Evolutionary conservation across 2,329 filamentous ascomycete genomes (phyloP), one percentile per base, ranked within the genome.

Genomic region (Xylariaceae sp.): DNA sequence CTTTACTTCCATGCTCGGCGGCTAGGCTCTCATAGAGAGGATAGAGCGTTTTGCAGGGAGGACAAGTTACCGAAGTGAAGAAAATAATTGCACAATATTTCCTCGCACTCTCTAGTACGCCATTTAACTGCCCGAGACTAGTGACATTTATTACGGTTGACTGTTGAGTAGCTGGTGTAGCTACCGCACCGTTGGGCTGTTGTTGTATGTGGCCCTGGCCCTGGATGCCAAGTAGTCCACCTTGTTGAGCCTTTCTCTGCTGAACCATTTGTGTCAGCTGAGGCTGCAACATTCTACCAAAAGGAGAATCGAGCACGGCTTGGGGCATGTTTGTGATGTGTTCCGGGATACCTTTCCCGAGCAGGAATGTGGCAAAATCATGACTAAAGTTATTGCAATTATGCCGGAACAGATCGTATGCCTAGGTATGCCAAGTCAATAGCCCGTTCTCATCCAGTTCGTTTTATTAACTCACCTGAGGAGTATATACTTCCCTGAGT

Each of bases 321-420:
- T 92, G 83, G 0, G 93, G 93, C 70, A 98, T 87, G 63, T 88
- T 91, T 26, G 85, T 83, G 63, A 99, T 98, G 66, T 96, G 87
- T 1, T 87, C 83, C 0, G 95, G 95, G 57, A 98, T 98, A 2
- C 91, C 90, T 65, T 87, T 89, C 20, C 95, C 93, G 1, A 97
- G 79, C 0, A 98, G 79, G 61, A 98, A 98, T 73, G 90, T 95
- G 60, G 91, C 80, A 63, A 98, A 88, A 59, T 96, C 92, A 69
- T 98, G 93, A 2, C 90, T 91, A 74, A 98, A 99, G 73, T 97
- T 97, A 77, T 98, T 99, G 78, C 93, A 98, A 71, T 99, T 99
- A 74, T 97, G 92, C 66, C 77, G 90, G 72, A 84, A 96, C 4
- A 97, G 77, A 69, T 97, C 91, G 69, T 98, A 98, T 0, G 90